These are phyloP conservation scores for Trebouxia gelatinosa DNA, from an alignment of 163 green algal genomes.

Conservation along the genomic window DNA sequence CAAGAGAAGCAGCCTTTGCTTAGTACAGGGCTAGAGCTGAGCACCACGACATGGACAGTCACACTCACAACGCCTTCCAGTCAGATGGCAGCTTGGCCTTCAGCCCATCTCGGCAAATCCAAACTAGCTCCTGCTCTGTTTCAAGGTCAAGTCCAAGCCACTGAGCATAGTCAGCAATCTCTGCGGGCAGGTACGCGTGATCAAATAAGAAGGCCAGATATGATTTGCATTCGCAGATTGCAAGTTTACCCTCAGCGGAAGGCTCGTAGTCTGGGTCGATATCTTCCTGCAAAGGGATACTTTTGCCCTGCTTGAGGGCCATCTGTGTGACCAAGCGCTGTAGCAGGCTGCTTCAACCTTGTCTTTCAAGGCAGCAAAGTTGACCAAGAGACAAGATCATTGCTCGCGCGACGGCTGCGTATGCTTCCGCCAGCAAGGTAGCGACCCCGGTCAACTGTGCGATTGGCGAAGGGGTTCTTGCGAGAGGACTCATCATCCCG, in stretches of 20 bases:
- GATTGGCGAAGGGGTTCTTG: no score
- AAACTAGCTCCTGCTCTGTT: conserved; percentile 75
- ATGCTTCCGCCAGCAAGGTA: no score
- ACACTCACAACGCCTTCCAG: conserved; percentile 80
- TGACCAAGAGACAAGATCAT: no score
- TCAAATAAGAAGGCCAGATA: neutral
- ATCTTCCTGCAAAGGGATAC: conserved; percentile 23
- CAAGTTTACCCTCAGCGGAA: conserved; percentile 20
- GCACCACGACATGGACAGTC: neutral
- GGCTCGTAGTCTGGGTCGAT: conserved; percentile 28
- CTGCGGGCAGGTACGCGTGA: conserved; percentile 39
- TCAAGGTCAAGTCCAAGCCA: conserved; percentile 83
- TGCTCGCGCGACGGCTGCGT: no score
- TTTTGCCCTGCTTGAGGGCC: conserved; percentile 14
- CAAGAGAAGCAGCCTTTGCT: neutral
- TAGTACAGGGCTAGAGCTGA: neutral
- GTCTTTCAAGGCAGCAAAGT: no score
- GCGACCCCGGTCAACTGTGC: no score
- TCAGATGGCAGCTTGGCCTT: conserved; percentile 71
- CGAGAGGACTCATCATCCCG: no score
- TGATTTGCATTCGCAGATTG: neutral
- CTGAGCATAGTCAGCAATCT: conserved; percentile 80
- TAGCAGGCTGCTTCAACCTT: no score
- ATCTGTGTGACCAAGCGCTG: no score
- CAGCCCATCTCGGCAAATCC: conserved; percentile 76